Evolutionary conservation across 2,329 filamentous ascomycete genomes (phyloP).

Genomic region (Phaeoacremonium minimum): DNA sequence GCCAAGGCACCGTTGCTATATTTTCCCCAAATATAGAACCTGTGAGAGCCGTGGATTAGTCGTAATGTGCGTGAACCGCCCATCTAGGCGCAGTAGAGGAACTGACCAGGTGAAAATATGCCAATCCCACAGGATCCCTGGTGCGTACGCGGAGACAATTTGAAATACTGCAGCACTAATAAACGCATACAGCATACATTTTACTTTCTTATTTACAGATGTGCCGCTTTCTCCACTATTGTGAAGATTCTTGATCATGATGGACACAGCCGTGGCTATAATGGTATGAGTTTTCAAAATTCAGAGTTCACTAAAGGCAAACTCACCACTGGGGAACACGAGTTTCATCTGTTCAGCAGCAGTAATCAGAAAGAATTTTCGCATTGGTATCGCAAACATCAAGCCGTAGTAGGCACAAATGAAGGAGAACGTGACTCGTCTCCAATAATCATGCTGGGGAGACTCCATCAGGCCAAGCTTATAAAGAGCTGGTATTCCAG

Average conservation of each 20-base stretch:
- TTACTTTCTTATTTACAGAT: slow-evolving; percentile 52
- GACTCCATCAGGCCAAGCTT: slow-evolving; percentile 42
- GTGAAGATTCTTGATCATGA: slow-evolving; percentile 54
- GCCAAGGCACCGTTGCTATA: slow-evolving; percentile 35
- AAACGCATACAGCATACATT: slow-evolving; percentile 46
- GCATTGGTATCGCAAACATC: slow-evolving; percentile 45
- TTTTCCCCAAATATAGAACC: slow-evolving; percentile 49
- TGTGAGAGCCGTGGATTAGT: no score
- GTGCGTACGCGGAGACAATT: slow-evolving; percentile 51
- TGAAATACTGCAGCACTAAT: slow-evolving; percentile 40
- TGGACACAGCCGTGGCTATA: slow-evolving; percentile 50
- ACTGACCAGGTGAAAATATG: slow-evolving; percentile 46
- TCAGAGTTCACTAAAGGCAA: no score
- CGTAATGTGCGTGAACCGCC: no score
- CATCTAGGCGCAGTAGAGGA: no score
- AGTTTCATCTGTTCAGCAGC: slow-evolving; percentile 40
- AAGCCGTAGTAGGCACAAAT: slow-evolving; percentile 49
- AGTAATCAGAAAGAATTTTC: slow-evolving; percentile 50
- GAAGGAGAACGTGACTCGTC: slow-evolving; percentile 44
- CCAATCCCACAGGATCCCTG: slow-evolving; percentile 56
- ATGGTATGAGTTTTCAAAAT: not conserved
- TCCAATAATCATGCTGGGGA: slow-evolving; percentile 40
- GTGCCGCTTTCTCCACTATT: slow-evolving; percentile 41
- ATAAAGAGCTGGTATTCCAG: slow-evolving; percentile 52
- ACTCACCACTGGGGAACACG: slow-evolving; percentile 47